A percentile compares a stretch with the other conserved stretches of the same genome.
Conservation (phyloP, 202 grass and related monocot genomes). For the Dendrocalamus latiflorus region DNA sequence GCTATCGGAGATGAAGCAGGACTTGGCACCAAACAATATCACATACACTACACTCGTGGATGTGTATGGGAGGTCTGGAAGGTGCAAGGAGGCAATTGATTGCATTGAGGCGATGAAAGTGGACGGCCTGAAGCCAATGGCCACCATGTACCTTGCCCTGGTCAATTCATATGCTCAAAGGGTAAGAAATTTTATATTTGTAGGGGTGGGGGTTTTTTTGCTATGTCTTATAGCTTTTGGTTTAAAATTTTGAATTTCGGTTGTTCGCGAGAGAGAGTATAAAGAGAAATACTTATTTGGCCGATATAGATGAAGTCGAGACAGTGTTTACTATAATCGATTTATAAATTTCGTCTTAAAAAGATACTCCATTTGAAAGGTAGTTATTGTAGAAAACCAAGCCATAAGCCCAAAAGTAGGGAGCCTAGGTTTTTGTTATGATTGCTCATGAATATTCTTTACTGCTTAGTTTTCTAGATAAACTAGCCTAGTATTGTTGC, state of each 20-base stretch:
- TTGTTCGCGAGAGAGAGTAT: too few species aligned
- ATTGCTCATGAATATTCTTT: neutral
- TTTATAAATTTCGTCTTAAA: too few species aligned
- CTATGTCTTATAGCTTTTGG: too few species aligned
- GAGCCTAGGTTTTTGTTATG: constrained; percentile 5
- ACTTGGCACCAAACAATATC: constrained; percentile 71
- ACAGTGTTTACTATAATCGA: too few species aligned
- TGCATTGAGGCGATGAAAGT: constrained; percentile 83
- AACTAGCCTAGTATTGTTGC: neutral
- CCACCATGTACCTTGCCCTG: constrained; percentile 89
- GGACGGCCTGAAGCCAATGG: constrained; percentile 58
- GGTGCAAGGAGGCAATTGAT: constrained; percentile 76
- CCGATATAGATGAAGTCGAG: too few species aligned
- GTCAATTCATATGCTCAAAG: constrained; percentile 92
- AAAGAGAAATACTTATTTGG: too few species aligned
- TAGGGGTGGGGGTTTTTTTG: too few species aligned
- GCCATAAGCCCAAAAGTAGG: too few species aligned
- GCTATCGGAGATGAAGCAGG: constrained; percentile 67
- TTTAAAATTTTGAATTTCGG: too few species aligned
- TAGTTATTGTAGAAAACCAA: too few species aligned
- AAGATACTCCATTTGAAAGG: too few species aligned
- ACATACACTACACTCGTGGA: constrained; percentile 93
- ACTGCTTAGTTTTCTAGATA: neutral
- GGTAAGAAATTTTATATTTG: constrained; percentile 31
- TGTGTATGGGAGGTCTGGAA: constrained; percentile 83